These are phyloP conservation scores for Penicillium roqueforti DNA, from an alignment of 495 filamentous ascomycete species.

Conservation along the genomic window DNA sequence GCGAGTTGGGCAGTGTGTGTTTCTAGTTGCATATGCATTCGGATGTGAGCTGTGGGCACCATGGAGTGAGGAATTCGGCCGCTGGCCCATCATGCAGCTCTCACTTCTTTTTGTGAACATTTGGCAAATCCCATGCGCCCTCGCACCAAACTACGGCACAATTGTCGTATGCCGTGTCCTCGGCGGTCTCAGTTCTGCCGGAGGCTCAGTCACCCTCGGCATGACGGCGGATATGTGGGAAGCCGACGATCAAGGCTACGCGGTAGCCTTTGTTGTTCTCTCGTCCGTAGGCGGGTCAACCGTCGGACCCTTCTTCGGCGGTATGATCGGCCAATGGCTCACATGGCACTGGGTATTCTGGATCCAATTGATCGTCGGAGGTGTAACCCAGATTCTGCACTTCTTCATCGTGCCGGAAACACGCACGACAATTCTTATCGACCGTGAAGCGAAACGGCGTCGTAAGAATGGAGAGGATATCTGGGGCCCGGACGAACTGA, in stretches of 20 bases:
- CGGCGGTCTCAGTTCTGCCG: conserved; percentile 68
- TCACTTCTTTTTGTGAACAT: conserved; percentile 69
- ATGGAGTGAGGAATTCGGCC: conserved; percentile 76
- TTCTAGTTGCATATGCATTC: conserved; percentile 70
- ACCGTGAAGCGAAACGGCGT: conserved; percentile 61
- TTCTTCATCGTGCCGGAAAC: conserved; percentile 67
- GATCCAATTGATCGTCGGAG: conserved; percentile 76
- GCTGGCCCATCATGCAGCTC: conserved; percentile 67
- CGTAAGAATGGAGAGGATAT: conserved; percentile 56
- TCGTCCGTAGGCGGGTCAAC: conserved; percentile 73
- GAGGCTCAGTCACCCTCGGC: conserved; percentile 75
- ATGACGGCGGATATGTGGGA: conserved; percentile 83
- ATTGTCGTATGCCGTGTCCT: conserved; percentile 63
- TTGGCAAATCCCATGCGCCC: conserved; percentile 66
- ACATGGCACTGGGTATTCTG: conserved; percentile 77
- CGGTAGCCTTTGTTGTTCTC: conserved; percentile 70
- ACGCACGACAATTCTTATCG: conserved; percentile 61
- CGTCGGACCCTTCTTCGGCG: conserved; percentile 75
- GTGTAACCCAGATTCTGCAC: conserved; percentile 58
- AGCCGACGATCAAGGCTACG: conserved; percentile 59
- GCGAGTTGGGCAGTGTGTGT: conserved; percentile 63
- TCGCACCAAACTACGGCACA: conserved; percentile 65
- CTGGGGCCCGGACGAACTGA: conserved; percentile 61
- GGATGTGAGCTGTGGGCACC: conserved; percentile 82
- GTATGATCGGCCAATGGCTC: conserved; percentile 63